Base-by-base conservation (phyloP, 495 filamentous ascomycete genomes). In the Viridothelium virens region DNA sequence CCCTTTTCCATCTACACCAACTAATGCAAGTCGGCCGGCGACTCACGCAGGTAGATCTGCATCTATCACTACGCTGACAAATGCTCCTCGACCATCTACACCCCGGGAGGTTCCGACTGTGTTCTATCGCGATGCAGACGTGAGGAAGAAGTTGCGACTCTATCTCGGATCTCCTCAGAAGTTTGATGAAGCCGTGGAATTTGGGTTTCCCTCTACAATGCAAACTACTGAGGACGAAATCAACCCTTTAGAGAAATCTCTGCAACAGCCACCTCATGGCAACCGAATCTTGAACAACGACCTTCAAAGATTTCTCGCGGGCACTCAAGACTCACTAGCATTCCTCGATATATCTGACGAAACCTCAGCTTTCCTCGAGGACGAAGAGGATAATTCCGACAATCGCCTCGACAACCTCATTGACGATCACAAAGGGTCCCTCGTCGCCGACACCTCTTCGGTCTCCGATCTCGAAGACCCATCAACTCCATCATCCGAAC, bases 101-200 rank as follows among this genome's bases (percentile, higher is more conserved):
- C 11, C 5, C 18, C 53, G 36, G 18, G 25, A 36, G 11, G 16
- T 44, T 56, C 62, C 65, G 25, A 37, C 91, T 0, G 84, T 88
- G 50, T 87, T 96, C 74, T 96, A 96, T 70, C 91, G 90, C 74
- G 91, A 97, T 68, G 91, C 92, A 0, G 91, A 96, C 73, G 90
- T 92, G 46, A 85, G 93, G 46, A 77, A 92, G 61, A 96, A 93
- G 73, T 78, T 97, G 12, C 87, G 91, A 2, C 86, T 91, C n/a
- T 96, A 92, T 69, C 82, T 96, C 2, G 89, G 89, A 18, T 97
- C 93, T 1, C 89, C 91, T 9, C 90, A 96, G 68, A 96, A 96
- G 73, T 96, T 97, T 67, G 94, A 97, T 71, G 92, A 97, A 78
- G 92, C 91, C 1, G 83, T 96, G 63, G 90, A 94, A 73, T 96